phyloP scores from a whole-genome alignment of 148 eudicot species.

The Selenicereus undatus region DNA sequence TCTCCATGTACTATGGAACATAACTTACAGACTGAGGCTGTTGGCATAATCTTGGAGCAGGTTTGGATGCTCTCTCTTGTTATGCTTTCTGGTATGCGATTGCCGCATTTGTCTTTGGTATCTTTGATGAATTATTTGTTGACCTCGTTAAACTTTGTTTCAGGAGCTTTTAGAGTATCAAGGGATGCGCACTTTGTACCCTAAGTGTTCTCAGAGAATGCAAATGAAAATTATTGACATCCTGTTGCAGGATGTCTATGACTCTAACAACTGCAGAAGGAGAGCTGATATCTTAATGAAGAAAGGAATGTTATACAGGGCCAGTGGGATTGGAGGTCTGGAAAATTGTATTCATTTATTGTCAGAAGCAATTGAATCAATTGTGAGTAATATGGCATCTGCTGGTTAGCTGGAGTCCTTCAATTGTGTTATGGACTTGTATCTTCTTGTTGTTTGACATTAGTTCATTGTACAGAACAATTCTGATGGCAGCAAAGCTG shows the following conservation, averaged over 20 bases:
- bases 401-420: neutral
- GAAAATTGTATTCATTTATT: slow-evolving; percentile 51
- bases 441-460: slow-evolving; percentile 20
- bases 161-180: slow-evolving; percentile 76
- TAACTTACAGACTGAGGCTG: slow-evolving; percentile 37
- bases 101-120: too few species aligned
- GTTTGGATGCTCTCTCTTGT: slow-evolving; percentile 32
- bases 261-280: slow-evolving; percentile 36
- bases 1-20: slow-evolving; percentile 24
- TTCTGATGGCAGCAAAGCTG: slow-evolving; percentile 13
- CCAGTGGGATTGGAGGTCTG: slow-evolving; percentile 43
- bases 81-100: neutral
- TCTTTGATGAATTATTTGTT: too few species aligned
- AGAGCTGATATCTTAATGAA: slow-evolving; percentile 48
- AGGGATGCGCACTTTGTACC: slow-evolving; percentile 46
- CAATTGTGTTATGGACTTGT: neutral
- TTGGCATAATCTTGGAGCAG: slow-evolving; percentile 69
- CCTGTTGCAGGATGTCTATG: slow-evolving; percentile 57
- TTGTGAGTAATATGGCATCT: slow-evolving; percentile 43
- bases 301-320: slow-evolving; percentile 59
- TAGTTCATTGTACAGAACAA: slow-evolving; percentile 37
- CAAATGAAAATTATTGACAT: slow-evolving; percentile 48
- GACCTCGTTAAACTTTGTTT: neutral
- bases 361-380: slow-evolving; percentile 62
- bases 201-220: slow-evolving; percentile 57